A percentile compares a stretch with the other conserved stretches of the same genome.
Evolutionary conservation across 23 red algal genomes (phyloP).

Genomic region (Gracilaria domingensis): DNA sequence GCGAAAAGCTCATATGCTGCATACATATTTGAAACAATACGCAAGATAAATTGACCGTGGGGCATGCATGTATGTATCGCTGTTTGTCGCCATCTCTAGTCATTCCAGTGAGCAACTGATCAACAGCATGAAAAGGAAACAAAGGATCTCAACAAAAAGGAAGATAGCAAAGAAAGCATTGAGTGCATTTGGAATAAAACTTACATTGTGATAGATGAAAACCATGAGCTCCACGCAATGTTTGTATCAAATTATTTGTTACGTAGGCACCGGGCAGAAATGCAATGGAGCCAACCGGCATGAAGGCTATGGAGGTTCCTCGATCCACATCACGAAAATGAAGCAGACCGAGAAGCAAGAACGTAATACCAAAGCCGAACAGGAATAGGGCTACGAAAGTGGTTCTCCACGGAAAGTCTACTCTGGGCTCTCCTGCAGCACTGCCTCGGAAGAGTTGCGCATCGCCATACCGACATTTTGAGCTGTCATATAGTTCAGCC

Average conservation of each 20-base stretch:
- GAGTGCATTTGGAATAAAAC: constrained; percentile 10
- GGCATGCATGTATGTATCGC: not conserved
- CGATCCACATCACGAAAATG: constrained; percentile 66
- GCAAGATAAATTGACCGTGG: not conserved
- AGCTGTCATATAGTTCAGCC: constrained; percentile 58
- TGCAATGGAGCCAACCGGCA: constrained; percentile 30
- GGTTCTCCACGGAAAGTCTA: constrained; percentile 68
- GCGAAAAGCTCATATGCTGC: not conserved
- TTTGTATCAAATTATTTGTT: constrained; percentile 57
- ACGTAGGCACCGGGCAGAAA: constrained; percentile 72
- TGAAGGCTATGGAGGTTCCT: constrained; percentile 48
- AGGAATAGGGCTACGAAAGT: constrained; percentile 55
- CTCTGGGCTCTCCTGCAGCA: constrained; percentile 16
- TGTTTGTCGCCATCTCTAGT: constrained; percentile 28
- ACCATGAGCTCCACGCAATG: constrained; percentile 48
- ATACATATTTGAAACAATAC: not conserved
- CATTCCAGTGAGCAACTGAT: constrained; percentile 73
- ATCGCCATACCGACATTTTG: constrained; percentile 45
- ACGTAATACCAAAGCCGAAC: constrained; percentile 59
- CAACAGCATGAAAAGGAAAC: not conserved
- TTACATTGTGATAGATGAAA: constrained; percentile 71
- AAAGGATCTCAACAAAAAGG: not conserved
- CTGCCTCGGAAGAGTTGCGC: constrained; percentile 24
- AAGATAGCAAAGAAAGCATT: not conserved
- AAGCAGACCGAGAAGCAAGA: constrained; percentile 63